Conservation (phyloP, 2,329 filamentous ascomycete species). For the Penicillium thymicola region DNA sequence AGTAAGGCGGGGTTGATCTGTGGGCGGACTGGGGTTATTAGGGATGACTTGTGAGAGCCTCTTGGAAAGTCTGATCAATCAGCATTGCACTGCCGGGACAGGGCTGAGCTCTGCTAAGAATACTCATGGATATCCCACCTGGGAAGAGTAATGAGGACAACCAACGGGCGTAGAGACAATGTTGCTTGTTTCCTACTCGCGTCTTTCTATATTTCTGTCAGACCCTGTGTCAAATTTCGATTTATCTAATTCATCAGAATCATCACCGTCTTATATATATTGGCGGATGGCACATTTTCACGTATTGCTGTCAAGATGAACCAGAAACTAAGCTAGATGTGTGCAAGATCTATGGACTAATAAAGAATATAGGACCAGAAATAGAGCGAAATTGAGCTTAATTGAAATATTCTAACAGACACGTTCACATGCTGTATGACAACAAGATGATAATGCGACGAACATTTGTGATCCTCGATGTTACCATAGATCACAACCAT, state of each 20-base stretch:
- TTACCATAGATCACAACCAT: not conserved
- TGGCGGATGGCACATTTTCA: not conserved
- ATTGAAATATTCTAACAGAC: not conserved
- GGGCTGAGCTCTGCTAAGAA: not conserved
- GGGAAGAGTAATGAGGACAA: too few species aligned
- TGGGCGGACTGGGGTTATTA: not conserved
- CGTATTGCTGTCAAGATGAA: not conserved
- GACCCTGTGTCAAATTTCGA: not conserved
- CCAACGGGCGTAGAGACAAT: not conserved
- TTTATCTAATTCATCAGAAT: not conserved
- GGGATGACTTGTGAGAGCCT: not conserved
- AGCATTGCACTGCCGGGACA: not conserved
- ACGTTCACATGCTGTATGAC: not conserved
- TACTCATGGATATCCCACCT: not conserved
- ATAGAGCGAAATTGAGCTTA: not conserved
- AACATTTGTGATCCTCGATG: not conserved
- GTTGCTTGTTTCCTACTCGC: not conserved
- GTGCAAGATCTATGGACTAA: not conserved
- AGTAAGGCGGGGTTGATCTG: not conserved
- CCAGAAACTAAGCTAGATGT: not conserved
- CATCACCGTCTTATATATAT: not conserved
- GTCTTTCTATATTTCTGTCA: not conserved
- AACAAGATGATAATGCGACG: not conserved
- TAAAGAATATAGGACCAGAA: not conserved
- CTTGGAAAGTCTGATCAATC: not conserved